phyloP scores from a whole-genome alignment of 108 stramenopile genomes.

The Cyclotella atomus region DNA sequence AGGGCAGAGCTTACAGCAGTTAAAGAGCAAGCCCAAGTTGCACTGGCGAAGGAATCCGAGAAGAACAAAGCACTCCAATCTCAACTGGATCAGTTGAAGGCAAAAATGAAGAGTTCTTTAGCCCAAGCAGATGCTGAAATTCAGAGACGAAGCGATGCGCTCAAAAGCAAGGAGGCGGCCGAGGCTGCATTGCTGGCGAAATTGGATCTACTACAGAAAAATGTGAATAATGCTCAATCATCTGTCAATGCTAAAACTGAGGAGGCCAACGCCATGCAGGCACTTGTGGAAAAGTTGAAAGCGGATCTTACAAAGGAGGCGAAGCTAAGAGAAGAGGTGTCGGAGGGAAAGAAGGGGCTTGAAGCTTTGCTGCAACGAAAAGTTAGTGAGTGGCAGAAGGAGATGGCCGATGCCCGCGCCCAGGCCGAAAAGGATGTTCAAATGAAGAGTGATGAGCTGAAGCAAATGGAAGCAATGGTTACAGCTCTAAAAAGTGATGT shows the following conservation, averaged over 20 bases:
- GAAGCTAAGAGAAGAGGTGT: conserved; percentile 23
- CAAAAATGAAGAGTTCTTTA: conserved; percentile 39
- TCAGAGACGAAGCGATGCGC: conserved; percentile 17
- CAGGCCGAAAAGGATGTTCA: conserved; percentile 25
- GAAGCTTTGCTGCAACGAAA: conserved; percentile 31
- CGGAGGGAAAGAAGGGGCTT: conserved; percentile 25
- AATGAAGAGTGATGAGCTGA: conserved; percentile 34
- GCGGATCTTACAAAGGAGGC: conserved; percentile 28
- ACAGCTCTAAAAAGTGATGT: conserved; percentile 14
- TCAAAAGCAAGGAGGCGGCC: conserved; percentile 34
- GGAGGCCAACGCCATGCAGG: conserved; percentile 11
- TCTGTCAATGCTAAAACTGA: conserved; percentile 10
- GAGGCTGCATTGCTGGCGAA: conserved; percentile 32
- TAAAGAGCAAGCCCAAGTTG: conserved; percentile 18
- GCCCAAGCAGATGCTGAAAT: conserved; percentile 31
- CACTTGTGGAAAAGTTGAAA: conserved; percentile 10
- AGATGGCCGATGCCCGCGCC: conserved; percentile 18
- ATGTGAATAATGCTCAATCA: conserved; percentile 18
- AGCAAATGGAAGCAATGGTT: conserved; percentile 21
- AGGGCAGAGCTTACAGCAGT: conserved; percentile 8
- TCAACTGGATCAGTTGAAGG: conserved; percentile 19
- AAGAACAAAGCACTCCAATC: conserved; percentile 29
- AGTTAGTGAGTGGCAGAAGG: conserved; percentile 24
- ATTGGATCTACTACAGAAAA: conserved; percentile 11
- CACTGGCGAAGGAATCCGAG: conserved; percentile 15